Percentiles rank a stretch among this genome's conserved stretches.
Conservation (phyloP, 2,329 filamentous ascomycete genomes). For the Atkinsonella texensis region DNA sequence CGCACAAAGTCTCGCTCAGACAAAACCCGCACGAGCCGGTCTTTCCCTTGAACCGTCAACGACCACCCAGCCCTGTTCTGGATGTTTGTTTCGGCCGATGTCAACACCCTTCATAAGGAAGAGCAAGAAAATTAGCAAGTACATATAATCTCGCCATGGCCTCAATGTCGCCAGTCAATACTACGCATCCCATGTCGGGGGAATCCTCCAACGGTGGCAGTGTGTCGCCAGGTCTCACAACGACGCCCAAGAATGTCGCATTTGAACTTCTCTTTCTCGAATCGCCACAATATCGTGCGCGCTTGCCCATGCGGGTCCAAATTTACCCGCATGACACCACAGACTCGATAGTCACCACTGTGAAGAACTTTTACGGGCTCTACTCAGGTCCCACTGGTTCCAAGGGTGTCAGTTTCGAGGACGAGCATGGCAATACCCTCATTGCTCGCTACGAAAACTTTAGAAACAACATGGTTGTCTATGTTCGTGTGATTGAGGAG, state of each 20-base stretch:
- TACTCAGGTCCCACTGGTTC: slow-evolving; percentile 61
- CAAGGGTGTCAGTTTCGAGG: slow-evolving; percentile 89
- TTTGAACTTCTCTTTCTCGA: slow-evolving; percentile 65
- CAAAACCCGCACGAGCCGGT: slow-evolving; percentile 23
- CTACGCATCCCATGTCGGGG: slow-evolving; percentile 19
- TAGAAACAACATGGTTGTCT: slow-evolving; percentile 80
- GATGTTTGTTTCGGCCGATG: slow-evolving; percentile 10
- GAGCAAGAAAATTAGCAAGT: not conserved
- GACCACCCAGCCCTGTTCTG: slow-evolving; percentile 9
- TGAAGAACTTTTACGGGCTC: slow-evolving; percentile 97
- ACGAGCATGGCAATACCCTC: slow-evolving; percentile 75
- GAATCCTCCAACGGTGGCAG: slow-evolving; percentile 29
- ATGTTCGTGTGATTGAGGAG: slow-evolving; percentile 72
- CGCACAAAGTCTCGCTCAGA: slow-evolving; percentile 2
- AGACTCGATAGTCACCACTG: slow-evolving; percentile 93
- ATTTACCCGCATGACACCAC: slow-evolving; percentile 95
- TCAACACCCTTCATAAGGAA: not conserved
- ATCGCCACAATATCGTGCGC: slow-evolving; percentile 56
- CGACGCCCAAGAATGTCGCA: slow-evolving; percentile 59
- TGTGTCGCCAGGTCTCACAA: slow-evolving; percentile 33
- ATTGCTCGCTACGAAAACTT: slow-evolving; percentile 97
- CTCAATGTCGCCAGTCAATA: slow-evolving; percentile 33
- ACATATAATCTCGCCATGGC: slow-evolving; percentile 23
- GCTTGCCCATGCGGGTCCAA: slow-evolving; percentile 74
- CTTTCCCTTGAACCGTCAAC: slow-evolving; percentile 12